A percentile compares a stretch with the other conserved stretches of the same genome.
Conservation (phyloP, 257 asterid species). For the Ocimum tenuiflorum region DNA sequence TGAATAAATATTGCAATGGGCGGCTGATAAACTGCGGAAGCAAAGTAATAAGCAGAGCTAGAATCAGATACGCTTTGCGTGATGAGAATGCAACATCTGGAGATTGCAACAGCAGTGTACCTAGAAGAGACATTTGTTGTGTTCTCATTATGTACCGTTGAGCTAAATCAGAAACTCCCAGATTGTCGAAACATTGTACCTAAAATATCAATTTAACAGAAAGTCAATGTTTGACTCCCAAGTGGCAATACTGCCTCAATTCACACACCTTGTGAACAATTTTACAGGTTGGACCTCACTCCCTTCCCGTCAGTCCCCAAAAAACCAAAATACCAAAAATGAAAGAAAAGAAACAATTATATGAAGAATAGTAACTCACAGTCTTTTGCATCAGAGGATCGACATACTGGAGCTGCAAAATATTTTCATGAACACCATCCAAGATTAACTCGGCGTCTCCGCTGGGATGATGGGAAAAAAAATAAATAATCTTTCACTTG, state of each 20-base stretch:
- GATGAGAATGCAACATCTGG: constrained; percentile 8
- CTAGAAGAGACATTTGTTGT: constrained; percentile 78
- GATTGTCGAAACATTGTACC: constrained; percentile 76
- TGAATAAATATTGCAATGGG: constrained; percentile 65
- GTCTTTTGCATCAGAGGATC: constrained; percentile 94
- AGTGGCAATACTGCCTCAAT: neutral
- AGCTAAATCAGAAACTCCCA: constrained; percentile 63
- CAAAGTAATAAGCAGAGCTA: constrained; percentile 16
- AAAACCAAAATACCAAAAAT: neutral
- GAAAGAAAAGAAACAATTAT: neutral
- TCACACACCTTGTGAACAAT: neutral
- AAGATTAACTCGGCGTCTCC: constrained; percentile 84
- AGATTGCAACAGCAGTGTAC: constrained; percentile 34
- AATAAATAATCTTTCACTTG: constrained; percentile 18
- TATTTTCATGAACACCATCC: constrained; percentile 87
- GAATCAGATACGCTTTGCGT: constrained; percentile 3
- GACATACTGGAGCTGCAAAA: constrained; percentile 67
- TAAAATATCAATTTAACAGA: constrained; percentile 25
- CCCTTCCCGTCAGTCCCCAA: neutral
- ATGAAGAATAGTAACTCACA: constrained; percentile 41
- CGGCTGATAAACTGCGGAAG: constrained; percentile 77
- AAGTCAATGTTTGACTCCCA: neutral
- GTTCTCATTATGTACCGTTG: constrained; percentile 69
- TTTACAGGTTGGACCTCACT: neutral
- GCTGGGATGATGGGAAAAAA: constrained; percentile 38